These are phyloP conservation scores for Kwoniella mangroviensis DNA, from an alignment of 768 basidiomycete species.

Conservation along the genomic window DNA sequence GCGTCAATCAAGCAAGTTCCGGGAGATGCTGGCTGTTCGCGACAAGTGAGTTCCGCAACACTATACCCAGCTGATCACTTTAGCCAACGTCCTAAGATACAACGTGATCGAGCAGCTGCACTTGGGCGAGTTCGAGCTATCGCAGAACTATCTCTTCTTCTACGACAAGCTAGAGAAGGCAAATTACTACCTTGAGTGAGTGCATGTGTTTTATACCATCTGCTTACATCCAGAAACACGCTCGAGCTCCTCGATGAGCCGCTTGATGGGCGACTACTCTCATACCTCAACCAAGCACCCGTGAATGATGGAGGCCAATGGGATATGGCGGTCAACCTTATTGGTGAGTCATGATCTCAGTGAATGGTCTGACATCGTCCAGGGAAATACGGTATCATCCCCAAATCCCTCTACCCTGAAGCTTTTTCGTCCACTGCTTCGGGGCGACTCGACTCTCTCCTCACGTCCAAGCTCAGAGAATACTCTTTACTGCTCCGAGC, in stretches of 20 bases:
- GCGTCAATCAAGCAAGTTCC: constrained; percentile 84
- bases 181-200: constrained; percentile 83
- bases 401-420: constrained; percentile 78
- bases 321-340: constrained; percentile 82
- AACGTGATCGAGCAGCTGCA: constrained; percentile 83
- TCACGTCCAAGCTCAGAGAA: constrained; percentile 91
- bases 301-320: constrained; percentile 92
- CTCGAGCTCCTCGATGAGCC: constrained; percentile 80
- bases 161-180: constrained; percentile 93
- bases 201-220: constrained; percentile 7
- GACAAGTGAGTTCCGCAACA: constrained; percentile 68
- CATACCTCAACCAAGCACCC: constrained; percentile 73
- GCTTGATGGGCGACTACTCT: constrained; percentile 80
- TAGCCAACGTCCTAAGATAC: constrained; percentile 68
- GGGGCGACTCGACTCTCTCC: constrained; percentile 71
- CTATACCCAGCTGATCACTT: background rate
- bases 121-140: constrained; percentile 86
- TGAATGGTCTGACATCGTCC: constrained; percentile 19
- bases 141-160: constrained; percentile 93
- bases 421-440: constrained; percentile 80
- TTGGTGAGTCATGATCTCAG: constrained; percentile 60
- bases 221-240: constrained; percentile 61
- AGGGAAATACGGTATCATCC: constrained; percentile 82
- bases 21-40: constrained; percentile 97
- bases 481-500: constrained; percentile 79